Percentiles rank a stretch among this genome's conserved stretches.
phyloP scores from a whole-genome alignment of 768 basidiomycete genomes.

The Suillus sp. region DNA sequence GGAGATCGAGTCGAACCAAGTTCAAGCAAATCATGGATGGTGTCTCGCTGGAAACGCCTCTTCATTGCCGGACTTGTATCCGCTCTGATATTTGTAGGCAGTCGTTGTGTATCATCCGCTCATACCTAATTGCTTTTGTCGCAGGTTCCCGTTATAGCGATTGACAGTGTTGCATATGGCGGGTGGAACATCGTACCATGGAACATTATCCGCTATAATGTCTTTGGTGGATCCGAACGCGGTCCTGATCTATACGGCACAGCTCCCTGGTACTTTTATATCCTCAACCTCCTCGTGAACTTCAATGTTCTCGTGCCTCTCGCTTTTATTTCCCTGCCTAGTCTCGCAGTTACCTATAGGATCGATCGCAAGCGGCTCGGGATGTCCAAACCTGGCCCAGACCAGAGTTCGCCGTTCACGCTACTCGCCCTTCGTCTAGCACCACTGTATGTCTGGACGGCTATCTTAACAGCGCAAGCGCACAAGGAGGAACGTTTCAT shows the following conservation, averaged over 20 bases:
- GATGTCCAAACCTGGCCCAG: slow-evolving; percentile 44
- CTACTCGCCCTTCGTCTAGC: slow-evolving; percentile 74
- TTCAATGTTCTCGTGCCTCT: slow-evolving; percentile 88
- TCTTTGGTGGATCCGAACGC: slow-evolving; percentile 75
- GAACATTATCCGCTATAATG: slow-evolving; percentile 94
- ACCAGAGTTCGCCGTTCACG: slow-evolving; percentile 79
- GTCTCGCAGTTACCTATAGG: slow-evolving; percentile 69
- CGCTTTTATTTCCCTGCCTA: slow-evolving; percentile 80
- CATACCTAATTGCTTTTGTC: not conserved
- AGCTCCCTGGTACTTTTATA: slow-evolving; percentile 83
- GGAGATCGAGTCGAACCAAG: slow-evolving; percentile 61
- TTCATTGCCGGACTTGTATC: slow-evolving; percentile 56
- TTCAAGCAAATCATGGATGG: slow-evolving; percentile 52
- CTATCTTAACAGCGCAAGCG: slow-evolving; percentile 74
- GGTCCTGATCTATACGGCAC: slow-evolving; percentile 96
- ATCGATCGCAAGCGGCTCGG: slow-evolving; percentile 81
- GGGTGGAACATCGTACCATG: slow-evolving; percentile 78
- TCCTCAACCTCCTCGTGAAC: slow-evolving; percentile 88
- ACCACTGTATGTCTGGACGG: slow-evolving; percentile 93
- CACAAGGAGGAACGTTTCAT: slow-evolving; percentile 99
- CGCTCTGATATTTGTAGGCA: slow-evolving; percentile 61
- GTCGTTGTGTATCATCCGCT: not conserved
- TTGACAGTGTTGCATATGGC: slow-evolving; percentile 90
- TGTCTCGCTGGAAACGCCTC: slow-evolving; percentile 62
- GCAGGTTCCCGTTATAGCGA: slow-evolving; percentile 79